Conservation (phyloP, 148 eudicot species). For the Fallopia convolvulus region DNA sequence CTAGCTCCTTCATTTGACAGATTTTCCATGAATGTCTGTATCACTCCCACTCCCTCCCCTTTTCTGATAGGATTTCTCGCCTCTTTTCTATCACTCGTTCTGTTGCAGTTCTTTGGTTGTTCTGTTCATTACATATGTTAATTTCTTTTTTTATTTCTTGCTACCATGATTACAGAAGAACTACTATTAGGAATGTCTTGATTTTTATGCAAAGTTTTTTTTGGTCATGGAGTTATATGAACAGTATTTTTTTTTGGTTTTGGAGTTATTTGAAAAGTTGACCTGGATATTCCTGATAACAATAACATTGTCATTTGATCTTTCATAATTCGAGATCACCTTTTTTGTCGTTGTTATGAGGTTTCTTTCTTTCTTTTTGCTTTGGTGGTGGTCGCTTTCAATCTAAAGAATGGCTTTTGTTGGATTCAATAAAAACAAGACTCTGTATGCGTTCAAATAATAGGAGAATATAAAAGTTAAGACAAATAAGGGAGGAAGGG, state of each 20-base stretch:
- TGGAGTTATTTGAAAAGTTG: neutral
- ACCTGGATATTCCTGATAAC: neutral
- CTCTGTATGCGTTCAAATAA: neutral
- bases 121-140: neutral
- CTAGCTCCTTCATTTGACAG: neutral
- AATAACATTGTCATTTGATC: neutral
- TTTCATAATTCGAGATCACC: neutral
- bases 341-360: neutral
- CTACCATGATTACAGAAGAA: neutral
- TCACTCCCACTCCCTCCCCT: no score
- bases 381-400: neutral
- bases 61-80: no score
- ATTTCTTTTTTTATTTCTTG: neutral
- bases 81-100: neutral
- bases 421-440: slow-evolving; percentile 7
- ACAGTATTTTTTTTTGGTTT: no score
- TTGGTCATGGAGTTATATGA: no score
- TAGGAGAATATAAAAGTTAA: neutral
- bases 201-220: no score
- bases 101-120: neutral
- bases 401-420: neutral
- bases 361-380: neutral
- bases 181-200: neutral
- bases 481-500: neutral
- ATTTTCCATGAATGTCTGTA: no score